Base-by-base conservation (phyloP, 2,329 filamentous ascomycete genomes). In the Sporothrix luriei region DNA sequence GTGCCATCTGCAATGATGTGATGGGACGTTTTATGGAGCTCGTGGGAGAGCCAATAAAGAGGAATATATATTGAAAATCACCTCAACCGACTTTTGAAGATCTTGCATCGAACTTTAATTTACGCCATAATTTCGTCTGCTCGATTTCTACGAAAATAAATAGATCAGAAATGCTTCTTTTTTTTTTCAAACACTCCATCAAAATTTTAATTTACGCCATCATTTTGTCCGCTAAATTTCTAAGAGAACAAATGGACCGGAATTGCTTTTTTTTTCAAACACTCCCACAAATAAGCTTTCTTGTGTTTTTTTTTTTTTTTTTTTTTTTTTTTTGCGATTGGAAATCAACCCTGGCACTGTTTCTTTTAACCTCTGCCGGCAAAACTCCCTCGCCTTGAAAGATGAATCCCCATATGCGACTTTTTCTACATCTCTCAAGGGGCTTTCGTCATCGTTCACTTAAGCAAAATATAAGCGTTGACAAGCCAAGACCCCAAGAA, bases 391-490 rank as follows among this genome's bases (percentile, higher is more conserved):
- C 4, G 43, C 16, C 14, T 48, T 6, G 4, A 14, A 2, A 16
- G 43, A 16, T 46, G 6, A 2, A 6, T 19, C 16, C 43, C 14
- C 43, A 33, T 19, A 14, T 16, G 43, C 43, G 43, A 16, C 2
- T 48, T 48, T 6, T 16, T 48, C 16, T 16, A 16, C 43, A 6
- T 48, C 14, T 48, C 54, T n/a, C 13, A 21, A 29, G 16, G 24
- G 24, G 55, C 55, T 59, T 29, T 59, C 55, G 55, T 59, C 55
- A 40, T 59, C 55, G 55, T 21, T 59, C 57, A 46, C 57, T 62
- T 62, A 46, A 14, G 38, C 40, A 21, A 46, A 24, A 26, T 62
- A 26, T 21, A 46, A 26, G 21, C 24, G 33, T 19, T 59, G 19
- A 62, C 6, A n/a, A 19, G 52, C 52, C 52, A 57, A 57, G 26